A percentile compares a stretch with the other conserved stretches of the same genome.
Evolutionary conservation across 2,329 filamentous ascomycete genomes (phyloP).

Genomic region (Venturia asperata): DNA sequence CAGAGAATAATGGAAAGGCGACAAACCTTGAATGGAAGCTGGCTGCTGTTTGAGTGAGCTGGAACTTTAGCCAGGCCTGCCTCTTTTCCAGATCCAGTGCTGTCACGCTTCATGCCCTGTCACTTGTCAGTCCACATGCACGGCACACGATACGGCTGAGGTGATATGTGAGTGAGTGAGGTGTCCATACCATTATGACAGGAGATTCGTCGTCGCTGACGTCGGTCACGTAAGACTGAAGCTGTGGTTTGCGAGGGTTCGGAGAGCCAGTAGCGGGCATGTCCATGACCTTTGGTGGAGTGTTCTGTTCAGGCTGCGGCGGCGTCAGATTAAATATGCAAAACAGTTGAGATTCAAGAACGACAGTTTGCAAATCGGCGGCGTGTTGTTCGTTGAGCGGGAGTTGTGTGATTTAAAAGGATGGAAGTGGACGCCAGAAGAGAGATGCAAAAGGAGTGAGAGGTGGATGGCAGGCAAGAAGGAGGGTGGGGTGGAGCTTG

Average conservation of each 20-base stretch:
- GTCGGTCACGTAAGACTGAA: constrained; percentile 4
- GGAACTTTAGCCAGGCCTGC: neutral
- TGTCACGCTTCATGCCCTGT: constrained; percentile 3
- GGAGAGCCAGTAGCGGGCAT: constrained; percentile 8
- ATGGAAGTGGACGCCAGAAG: neutral
- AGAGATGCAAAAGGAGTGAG: constrained; percentile 8
- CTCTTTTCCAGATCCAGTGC: constrained; percentile 2
- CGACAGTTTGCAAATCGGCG: neutral
- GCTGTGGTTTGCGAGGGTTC: neutral
- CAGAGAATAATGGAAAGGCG: neutral
- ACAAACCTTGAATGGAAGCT: constrained; percentile 13
- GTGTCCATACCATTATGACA: neutral
- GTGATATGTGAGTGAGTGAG: neutral
- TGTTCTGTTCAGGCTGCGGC: neutral
- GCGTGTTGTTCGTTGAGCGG: neutral
- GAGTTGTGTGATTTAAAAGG: neutral
- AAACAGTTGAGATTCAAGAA: neutral
- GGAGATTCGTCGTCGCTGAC: constrained; percentile 7
- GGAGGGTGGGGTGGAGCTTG: neutral
- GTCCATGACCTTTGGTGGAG: neutral
- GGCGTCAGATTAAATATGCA: constrained; percentile 8
- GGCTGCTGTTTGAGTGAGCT: constrained; percentile 5
- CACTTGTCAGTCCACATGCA: neutral
- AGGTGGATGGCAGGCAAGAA: constrained; percentile 8
- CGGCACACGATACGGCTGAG: neutral